Evolutionary conservation across 768 basidiomycete species (phyloP).

Genomic region (Tylopilus vinaceipallidus): DNA sequence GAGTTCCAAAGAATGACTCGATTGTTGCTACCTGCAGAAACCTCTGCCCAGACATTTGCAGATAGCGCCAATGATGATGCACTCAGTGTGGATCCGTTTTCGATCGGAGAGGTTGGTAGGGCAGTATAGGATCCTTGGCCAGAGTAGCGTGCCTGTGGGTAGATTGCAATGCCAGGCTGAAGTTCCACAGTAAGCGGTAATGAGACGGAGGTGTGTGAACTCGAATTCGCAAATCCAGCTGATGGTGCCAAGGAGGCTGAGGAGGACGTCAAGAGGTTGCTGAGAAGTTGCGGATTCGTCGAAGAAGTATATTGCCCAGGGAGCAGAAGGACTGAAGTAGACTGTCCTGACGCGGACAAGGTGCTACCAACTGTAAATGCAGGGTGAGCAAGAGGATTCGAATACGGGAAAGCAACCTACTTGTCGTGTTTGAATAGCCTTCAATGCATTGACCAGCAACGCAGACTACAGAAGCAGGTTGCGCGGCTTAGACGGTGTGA

Average conservation of each 20-base stretch:
- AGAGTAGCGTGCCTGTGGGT: slow-evolving; percentile 58
- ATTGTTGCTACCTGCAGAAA: slow-evolving; percentile 52
- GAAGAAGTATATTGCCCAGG: slow-evolving; percentile 75
- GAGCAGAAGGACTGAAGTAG: slow-evolving; percentile 59
- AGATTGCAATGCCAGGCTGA: slow-evolving; percentile 66
- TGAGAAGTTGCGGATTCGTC: slow-evolving; percentile 71
- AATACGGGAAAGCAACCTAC: slow-evolving; percentile 38
- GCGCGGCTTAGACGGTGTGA: slow-evolving; percentile 43
- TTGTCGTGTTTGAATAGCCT: slow-evolving; percentile 70
- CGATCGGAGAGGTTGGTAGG: slow-evolving; percentile 49
- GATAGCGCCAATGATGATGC: slow-evolving; percentile 69
- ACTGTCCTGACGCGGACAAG: slow-evolving; percentile 52
- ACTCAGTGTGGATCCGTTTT: slow-evolving; percentile 47
- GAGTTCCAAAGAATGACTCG: slow-evolving; percentile 78
- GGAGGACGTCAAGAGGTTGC: slow-evolving; percentile 62
- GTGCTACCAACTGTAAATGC: slow-evolving; percentile 61
- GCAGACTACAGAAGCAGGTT: slow-evolving; percentile 67
- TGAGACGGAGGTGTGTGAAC: slow-evolving; percentile 42
- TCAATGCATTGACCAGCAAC: slow-evolving; percentile 88
- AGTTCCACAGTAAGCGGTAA: slow-evolving; percentile 70
- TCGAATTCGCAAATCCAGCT: slow-evolving; percentile 61
- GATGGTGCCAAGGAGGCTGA: slow-evolving; percentile 58
- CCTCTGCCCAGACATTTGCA: slow-evolving; percentile 63
- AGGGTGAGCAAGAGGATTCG: slow-evolving; percentile 13
- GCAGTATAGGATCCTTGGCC: slow-evolving; percentile 59